These are phyloP conservation scores for Pleurotus salmoneostramineus DNA, from an alignment of 768 basidiomycete genomes.

Conservation along the genomic window DNA sequence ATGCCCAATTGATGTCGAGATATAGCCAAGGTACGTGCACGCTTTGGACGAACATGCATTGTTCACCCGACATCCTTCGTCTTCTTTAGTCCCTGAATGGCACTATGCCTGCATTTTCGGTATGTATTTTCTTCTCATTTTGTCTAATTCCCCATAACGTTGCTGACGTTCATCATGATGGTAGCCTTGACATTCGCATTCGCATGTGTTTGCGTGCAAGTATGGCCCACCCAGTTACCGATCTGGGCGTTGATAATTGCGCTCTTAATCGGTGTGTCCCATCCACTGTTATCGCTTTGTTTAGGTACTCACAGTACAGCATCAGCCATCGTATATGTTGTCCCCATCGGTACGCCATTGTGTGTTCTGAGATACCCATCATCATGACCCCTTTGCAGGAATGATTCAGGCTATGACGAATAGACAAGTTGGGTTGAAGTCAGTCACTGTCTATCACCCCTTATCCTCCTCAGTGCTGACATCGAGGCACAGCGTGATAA, in stretches of 20 bases:
- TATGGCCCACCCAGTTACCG: constrained; percentile 67
- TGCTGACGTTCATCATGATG: neutral
- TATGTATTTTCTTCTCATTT: constrained; percentile 13
- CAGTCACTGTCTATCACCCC: constrained; percentile 11
- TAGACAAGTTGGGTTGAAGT: constrained; percentile 62
- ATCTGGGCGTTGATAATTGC: constrained; percentile 64
- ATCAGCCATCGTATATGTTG: constrained; percentile 47
- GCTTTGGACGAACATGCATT: neutral
- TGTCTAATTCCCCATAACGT: neutral
- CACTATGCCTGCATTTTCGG: constrained; percentile 54
- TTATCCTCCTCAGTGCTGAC: neutral
- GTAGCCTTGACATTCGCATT: constrained; percentile 54
- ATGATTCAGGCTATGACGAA: constrained; percentile 84
- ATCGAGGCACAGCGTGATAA: constrained; percentile 47
- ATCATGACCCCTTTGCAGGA: constrained; percentile 16
- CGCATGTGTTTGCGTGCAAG: constrained; percentile 53
- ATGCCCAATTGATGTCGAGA: constrained; percentile 52
- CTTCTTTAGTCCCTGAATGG: constrained; percentile 61
- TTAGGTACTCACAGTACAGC: neutral
- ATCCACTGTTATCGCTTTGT: neutral
- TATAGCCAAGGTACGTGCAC: constrained; percentile 39
- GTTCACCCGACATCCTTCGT: neutral
- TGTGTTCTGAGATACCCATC: neutral
- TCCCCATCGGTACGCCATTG: constrained; percentile 58
- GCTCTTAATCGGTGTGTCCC: constrained; percentile 34